These are phyloP conservation scores for Magnusiomyces clavatus DNA, from an alignment of 1,139 yeast genomes.

Conservation along the genomic window DNA sequence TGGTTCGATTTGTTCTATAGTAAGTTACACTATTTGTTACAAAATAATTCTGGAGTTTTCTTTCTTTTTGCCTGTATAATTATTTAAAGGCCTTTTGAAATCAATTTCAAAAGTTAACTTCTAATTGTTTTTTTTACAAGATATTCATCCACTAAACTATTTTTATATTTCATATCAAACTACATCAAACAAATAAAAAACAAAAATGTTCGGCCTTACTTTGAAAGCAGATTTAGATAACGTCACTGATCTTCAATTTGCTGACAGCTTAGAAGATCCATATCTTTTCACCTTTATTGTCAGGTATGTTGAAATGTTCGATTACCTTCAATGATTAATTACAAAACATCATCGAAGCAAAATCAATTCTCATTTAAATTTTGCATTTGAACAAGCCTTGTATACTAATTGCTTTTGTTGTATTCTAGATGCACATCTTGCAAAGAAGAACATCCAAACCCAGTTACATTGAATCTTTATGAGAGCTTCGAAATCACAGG, in stretches of 20 bases:
- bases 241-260: conserved; percentile 57
- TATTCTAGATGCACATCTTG: conserved; percentile 57
- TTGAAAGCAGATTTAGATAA: conserved; percentile 54
- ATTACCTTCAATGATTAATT: background rate
- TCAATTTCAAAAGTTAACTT: too few species aligned
- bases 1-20: too few species aligned
- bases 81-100: too few species aligned
- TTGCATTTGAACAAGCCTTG: background rate
- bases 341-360: background rate
- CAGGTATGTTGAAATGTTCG: conserved; percentile 26
- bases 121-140: background rate
- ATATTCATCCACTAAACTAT: background rate
- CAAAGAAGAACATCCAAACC: conserved; percentile 68
- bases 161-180: background rate
- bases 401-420: conserved; percentile 4
- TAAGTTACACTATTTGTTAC: too few species aligned
- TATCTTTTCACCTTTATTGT: conserved; percentile 69
- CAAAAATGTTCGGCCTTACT: conserved; percentile 39
- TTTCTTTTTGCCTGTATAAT: too few species aligned
- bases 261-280: conserved; percentile 52
- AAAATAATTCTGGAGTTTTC: too few species aligned
- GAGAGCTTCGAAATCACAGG: conserved; percentile 54
- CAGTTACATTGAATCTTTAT: conserved; percentile 60
- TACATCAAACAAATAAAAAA: background rate
- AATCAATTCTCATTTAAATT: background rate